These are phyloP conservation scores for Macroventuria anomochaeta DNA, from an alignment of 2,329 filamentous ascomycete species.

Conservation along the genomic window DNA sequence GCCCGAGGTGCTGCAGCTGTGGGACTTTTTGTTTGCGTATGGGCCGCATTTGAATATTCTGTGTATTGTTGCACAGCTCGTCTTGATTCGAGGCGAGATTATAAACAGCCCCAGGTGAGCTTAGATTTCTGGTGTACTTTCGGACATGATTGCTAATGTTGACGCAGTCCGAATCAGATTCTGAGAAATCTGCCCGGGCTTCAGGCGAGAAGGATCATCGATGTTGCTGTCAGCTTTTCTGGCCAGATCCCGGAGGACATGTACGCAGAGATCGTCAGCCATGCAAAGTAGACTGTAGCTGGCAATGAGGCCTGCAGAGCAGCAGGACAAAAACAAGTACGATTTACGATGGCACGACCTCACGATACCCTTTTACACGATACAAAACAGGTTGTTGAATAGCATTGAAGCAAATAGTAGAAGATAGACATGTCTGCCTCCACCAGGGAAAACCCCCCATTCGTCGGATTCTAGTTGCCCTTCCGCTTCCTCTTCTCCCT, in stretches of 20 bases:
- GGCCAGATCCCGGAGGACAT: conserved; percentile 89
- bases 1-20: conserved; percentile 88
- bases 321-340: not conserved
- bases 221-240: conserved; percentile 83
- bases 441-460: not conserved
- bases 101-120: conserved; percentile 81
- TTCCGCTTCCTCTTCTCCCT: conserved; percentile 80
- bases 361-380: conserved; percentile 14
- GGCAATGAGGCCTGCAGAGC: not conserved
- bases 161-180: conserved; percentile 82
- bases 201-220: conserved; percentile 83
- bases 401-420: not conserved
- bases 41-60: conserved; percentile 93
- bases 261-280: conserved; percentile 86
- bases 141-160: not conserved
- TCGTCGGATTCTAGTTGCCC: conserved; percentile 8
- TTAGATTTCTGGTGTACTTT: not conserved
- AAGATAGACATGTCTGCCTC: no score
- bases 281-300: conserved; percentile 68
- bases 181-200: conserved; percentile 86
- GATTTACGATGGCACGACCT: conserved; percentile 15
- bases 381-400: not conserved
- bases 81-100: conserved; percentile 84
- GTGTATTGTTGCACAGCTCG: conserved; percentile 93
- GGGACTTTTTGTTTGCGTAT: conserved; percentile 98